phyloP scores from a whole-genome alignment of 768 basidiomycete species.

The Pleurotus giganteus region DNA sequence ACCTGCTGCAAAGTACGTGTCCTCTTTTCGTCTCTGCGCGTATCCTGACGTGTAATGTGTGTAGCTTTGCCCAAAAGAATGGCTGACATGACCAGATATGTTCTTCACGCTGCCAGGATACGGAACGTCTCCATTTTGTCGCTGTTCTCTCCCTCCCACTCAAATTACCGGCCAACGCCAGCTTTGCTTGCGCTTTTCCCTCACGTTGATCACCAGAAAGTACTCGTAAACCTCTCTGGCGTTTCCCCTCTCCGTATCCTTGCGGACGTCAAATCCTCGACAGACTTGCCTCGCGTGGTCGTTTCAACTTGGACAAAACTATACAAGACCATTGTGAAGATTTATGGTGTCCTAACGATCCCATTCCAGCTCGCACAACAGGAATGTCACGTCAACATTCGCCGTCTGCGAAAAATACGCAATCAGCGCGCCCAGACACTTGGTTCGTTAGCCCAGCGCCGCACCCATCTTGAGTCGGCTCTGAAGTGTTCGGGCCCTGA shows the following conservation, averaged over 20 bases:
- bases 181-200: constrained; percentile 65
- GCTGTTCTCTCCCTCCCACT: constrained; percentile 40
- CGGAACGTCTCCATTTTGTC: constrained; percentile 46
- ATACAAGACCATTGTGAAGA: constrained; percentile 17
- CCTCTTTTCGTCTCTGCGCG: not conserved
- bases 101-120: constrained; percentile 40
- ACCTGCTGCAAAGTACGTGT: constrained; percentile 76
- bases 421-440: constrained; percentile 68
- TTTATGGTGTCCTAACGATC: constrained; percentile 31
- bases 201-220: constrained; percentile 40
- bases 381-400: constrained; percentile 64
- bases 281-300: constrained; percentile 20
- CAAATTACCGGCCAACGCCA: constrained; percentile 44
- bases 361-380: constrained; percentile 65
- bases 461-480: constrained; percentile 40
- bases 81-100: constrained; percentile 29
- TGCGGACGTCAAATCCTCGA: constrained; percentile 12
- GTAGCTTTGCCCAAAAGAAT: constrained; percentile 48
- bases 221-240: not conserved
- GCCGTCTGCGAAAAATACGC: constrained; percentile 58
- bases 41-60: constrained; percentile 7
- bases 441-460: constrained; percentile 57
- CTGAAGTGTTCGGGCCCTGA: constrained; percentile 21
- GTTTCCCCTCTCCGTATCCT: constrained; percentile 16
- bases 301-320: constrained; percentile 13